Percentiles rank a stretch among this genome's conserved stretches.
Conservation (phyloP, 208 protist species). For the Strigomonas culicis region DNA sequence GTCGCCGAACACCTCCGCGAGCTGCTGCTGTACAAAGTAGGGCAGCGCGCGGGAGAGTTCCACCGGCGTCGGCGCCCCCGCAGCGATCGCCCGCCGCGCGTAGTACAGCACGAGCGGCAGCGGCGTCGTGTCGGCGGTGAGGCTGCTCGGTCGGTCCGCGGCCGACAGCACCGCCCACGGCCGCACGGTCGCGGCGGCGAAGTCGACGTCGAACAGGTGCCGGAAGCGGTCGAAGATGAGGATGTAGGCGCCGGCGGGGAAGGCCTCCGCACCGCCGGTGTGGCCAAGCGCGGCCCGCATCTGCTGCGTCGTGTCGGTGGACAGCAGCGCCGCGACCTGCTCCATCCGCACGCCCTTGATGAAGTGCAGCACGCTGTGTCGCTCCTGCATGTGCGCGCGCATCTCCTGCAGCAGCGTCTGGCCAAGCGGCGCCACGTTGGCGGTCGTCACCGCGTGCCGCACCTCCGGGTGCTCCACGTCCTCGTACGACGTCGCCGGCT, state of each 20-base stretch:
- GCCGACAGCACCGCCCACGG: slow-evolving; percentile 59
- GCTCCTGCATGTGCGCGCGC: too few species aligned
- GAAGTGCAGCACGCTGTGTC: too few species aligned
- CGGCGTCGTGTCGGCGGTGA: slow-evolving; percentile 76
- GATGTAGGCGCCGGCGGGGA: slow-evolving; percentile 14
- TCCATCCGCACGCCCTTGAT: neutral
- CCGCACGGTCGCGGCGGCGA: slow-evolving; percentile 32
- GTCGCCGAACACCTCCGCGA: slow-evolving; percentile 25
- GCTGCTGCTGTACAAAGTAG: slow-evolving; percentile 17
- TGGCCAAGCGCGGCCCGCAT: neutral
- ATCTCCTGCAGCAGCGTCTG: too few species aligned
- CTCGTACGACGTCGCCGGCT: too few species aligned
- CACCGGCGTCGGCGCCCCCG: slow-evolving; percentile 24
- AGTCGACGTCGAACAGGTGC: slow-evolving; percentile 79
- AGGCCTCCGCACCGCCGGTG: neutral
- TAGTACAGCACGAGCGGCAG: slow-evolving; percentile 50
- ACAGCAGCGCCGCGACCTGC: neutral
- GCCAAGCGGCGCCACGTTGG: too few species aligned
- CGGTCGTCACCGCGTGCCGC: too few species aligned
- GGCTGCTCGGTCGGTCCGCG: slow-evolving; percentile 60
- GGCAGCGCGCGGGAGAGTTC: slow-evolving; percentile 35
- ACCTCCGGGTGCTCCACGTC: too few species aligned
- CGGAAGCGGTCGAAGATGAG: slow-evolving; percentile 80
- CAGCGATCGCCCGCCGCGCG: slow-evolving; percentile 21
- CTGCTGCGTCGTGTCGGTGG: neutral